Evolutionary conservation across 257 asterid species (phyloP), one percentile per base, ranked within the genome.

Genomic region (Solanum verrucosum): DNA sequence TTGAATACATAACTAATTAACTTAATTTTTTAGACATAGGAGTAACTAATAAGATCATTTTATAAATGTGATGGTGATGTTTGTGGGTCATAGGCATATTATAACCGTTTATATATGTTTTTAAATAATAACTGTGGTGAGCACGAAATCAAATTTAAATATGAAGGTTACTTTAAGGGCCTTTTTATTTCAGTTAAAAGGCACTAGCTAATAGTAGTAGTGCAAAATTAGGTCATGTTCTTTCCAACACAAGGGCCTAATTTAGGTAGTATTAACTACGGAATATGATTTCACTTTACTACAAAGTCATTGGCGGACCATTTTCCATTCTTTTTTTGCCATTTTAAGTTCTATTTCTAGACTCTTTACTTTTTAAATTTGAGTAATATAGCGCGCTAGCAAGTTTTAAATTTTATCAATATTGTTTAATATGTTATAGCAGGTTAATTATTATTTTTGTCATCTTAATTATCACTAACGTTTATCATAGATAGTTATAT

Each of bases 181-280:
- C 25, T 63, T 72, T 91, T 83, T 86, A 87, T 82, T 87, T 70
- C 85, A 87, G 82, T 84, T 83, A 82, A 87, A 46, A 91, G 90
- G 89, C 94, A 92, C 94, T 92, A 87, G 25, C 83, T 84, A 63
- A 5, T 34, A 9, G 73, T 88, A 88, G 88, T 89, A 88, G 88
- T 84, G 89, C 56, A 77, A 31, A 92, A 92, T 92, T 93, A 93
- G 95, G 96, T 92, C 94, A 87, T 90, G 85, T 88, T 87, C 13
- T 71, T 87, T 84, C 38, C 46, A 68, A 33, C 75, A 49, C 33
- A 68, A 25, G 40, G 77, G 67, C 59, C 23, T 84, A 25, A 89
- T 29, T 13, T 78, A 77, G 86, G 71, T 49, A 23, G 7, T 18
- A 42, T 9, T 18, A 34, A 44, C n/a, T 35, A 46, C 29, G 18